Base-by-base conservation (phyloP, 139 green algal genomes). In the Pseudopediastrum boryanum region DNA sequence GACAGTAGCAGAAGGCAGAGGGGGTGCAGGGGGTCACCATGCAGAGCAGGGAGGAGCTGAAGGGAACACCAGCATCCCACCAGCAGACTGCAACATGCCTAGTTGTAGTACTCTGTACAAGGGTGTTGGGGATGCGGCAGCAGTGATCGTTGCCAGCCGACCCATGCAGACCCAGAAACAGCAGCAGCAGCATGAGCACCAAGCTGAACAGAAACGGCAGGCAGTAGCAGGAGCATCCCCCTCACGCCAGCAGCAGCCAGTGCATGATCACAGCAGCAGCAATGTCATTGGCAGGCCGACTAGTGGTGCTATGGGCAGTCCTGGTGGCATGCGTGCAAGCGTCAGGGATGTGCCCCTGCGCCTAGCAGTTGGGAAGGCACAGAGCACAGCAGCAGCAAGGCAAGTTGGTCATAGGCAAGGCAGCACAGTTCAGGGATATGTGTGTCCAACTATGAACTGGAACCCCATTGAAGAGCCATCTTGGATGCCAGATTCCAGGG, bases 381-480 rank as follows among this genome's bases (percentile, higher is more conserved):
- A 48, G 31, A 21, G 10, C 51, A 29, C 25, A 38, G 54, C 67
- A 76, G 65, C 76, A 82, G 50, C 74, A 66, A 19, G 33, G 5
- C 48, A 33, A 46, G 71, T 35, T 12, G 54, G 27, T 16, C 52
- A 8, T 25, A 48, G 62, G 69, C 71, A 27, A 31, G 66, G 66
- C 77, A 78, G 77, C 68, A 68, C 67, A 9, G 36, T 39, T 1
- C n/a, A 35, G 33, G 23, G n/a, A 52, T 10, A 41, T 16, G 54
- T 10, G 58, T n/a, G n/a, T n/a, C n/a, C n/a, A n/a, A n/a, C n/a
- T n/a, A 56, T 90, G 1, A 36, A 85, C 69, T 92, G 85, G 78
- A 94, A 94, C 66, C 90, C 90, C 0, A 84, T 94, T 71, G 76
- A 87, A 54, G 90, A 94, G 83, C 90, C 90, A 3, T 89, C 86